Percentiles rank a stretch among this genome's conserved stretches.
These are phyloP conservation scores for Colletotrichum cuscutae DNA, from an alignment of 2,329 filamentous ascomycete species.

Conservation along the genomic window DNA sequence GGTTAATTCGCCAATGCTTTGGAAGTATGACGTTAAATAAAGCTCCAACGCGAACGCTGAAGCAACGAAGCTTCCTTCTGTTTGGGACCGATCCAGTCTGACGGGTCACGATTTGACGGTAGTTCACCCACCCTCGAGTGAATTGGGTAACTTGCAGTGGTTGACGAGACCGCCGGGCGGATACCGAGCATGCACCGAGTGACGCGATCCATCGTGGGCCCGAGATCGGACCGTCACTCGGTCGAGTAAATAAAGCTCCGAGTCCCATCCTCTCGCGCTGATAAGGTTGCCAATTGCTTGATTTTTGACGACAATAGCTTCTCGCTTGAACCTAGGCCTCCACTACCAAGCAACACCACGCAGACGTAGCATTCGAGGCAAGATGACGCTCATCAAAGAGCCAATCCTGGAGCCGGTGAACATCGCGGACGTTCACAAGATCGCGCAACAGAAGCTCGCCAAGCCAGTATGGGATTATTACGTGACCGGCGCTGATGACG, in stretches of 20 bases:
- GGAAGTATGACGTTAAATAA: neutral
- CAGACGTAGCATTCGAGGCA: neutral
- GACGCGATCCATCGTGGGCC: neutral
- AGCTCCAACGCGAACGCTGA: neutral
- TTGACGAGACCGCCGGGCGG: neutral
- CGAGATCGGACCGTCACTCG: conserved; percentile 6
- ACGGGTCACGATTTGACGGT: neutral
- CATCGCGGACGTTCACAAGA: conserved; percentile 24
- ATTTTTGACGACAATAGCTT: neutral
- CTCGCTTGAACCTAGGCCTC: neutral
- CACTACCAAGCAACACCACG: neutral
- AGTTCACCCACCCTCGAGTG: neutral
- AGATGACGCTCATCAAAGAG: neutral
- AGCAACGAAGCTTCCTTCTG: neutral
- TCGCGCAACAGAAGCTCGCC: conserved; percentile 27
- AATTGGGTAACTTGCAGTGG: neutral
- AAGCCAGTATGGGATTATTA: conserved; percentile 39
- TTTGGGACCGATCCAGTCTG: neutral
- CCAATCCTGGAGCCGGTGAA: conserved; percentile 28
- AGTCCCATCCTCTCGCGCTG: neutral
- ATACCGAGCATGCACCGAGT: conserved; percentile 1
- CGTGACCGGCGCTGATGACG: conserved; percentile 38
- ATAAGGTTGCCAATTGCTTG: neutral
- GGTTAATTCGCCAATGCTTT: neutral
- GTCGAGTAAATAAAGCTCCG: neutral